phyloP scores from a whole-genome alignment of 352 stramenopile species.

The Phytophthora tubulina region DNA sequence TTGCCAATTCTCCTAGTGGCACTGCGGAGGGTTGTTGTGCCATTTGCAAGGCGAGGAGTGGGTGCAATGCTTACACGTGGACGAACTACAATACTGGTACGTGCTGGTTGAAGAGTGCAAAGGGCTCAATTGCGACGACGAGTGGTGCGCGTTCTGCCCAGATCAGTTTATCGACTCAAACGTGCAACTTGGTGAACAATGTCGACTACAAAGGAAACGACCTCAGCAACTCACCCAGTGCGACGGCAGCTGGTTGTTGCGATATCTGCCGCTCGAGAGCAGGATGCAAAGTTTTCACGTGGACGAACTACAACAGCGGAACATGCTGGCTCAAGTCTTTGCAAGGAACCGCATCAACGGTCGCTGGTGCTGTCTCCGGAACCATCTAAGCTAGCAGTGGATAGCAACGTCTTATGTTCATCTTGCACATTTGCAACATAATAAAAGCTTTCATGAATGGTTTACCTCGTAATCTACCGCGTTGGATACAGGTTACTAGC shows the following conservation, averaged over 20 bases:
- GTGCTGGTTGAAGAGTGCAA: constrained; percentile 69
- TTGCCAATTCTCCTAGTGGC: constrained; percentile 24
- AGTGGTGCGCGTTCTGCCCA: constrained; percentile 29
- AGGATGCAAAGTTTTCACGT: constrained; percentile 61
- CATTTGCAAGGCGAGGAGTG: constrained; percentile 29
- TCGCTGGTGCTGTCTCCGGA: constrained; percentile 39
- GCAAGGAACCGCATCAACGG: constrained; percentile 18
- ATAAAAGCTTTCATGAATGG: too few relatives aligned
- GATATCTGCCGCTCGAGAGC: constrained; percentile 35
- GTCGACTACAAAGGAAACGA: constrained; percentile 55
- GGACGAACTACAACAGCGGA: constrained; percentile 58
- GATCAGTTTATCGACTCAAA: constrained; percentile 15
- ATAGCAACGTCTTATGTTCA: not conserved
- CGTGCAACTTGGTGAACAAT: constrained; percentile 38
- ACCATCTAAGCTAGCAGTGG: constrained; percentile 25
- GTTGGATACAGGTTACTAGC: too few relatives aligned
- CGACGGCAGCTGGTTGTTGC: constrained; percentile 34
- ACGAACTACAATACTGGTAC: constrained; percentile 56
- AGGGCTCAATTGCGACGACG: constrained; percentile 26
- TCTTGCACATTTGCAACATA: not conserved
- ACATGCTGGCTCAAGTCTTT: constrained; percentile 69
- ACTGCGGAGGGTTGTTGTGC: constrained; percentile 36
- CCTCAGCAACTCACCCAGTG: constrained; percentile 36
- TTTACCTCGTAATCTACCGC: too few relatives aligned
- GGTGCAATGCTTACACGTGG: constrained; percentile 62